Evolutionary conservation across 352 stramenopile species (phyloP), one percentile per base, ranked within the genome.

Genomic region (Pythium myriotylum): DNA sequence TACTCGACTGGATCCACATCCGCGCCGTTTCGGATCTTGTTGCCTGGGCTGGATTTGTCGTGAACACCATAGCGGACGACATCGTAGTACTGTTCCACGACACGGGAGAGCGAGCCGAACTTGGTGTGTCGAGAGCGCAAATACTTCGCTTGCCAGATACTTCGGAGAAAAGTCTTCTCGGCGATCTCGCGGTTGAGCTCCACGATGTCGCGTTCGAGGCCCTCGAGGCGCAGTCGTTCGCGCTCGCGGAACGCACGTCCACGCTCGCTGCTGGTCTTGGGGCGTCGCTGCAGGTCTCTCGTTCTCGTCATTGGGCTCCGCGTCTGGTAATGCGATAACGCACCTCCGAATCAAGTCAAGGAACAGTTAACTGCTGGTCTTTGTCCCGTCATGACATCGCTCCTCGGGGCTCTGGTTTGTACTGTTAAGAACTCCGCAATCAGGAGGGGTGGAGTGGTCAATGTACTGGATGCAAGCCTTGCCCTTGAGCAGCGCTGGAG

Each of bases 111-210:
- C 4, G 56, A 56, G 16, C 56, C 56, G 33, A 32, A 17, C 19
- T 40, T 12, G 1, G 33, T 51, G 45, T 64, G 45, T 16, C 56
- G 56, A 0, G 35, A 33, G n/a, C 56, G 45, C 26, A 64, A 45
- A 12, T 56, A 56, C 47, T 64, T 64, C 33, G 59, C 49, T 6
- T 66, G 13, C 59, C 59, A 66, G 22, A 66, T 35, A 20, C 42
- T 24, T 10, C 23, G 13, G 1, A 66, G 41, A 47, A 62, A 62
- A 20, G 14, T 35, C 45, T 62, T 62, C 13, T 63, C 56, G 29
- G 27, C 19, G 13, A 62, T 24, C 35, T 62, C 26, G 14, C 37
- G n/a, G 23, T 48, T 23, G 8, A 62, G 45, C 42, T 40, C 19
- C 2, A 9, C 3, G 32, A 62, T 23, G 12, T 19, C 13, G 14